Base-by-base conservation (phyloP, 768 basidiomycete genomes). In the Leucosporidium creatinivorum region DNA sequence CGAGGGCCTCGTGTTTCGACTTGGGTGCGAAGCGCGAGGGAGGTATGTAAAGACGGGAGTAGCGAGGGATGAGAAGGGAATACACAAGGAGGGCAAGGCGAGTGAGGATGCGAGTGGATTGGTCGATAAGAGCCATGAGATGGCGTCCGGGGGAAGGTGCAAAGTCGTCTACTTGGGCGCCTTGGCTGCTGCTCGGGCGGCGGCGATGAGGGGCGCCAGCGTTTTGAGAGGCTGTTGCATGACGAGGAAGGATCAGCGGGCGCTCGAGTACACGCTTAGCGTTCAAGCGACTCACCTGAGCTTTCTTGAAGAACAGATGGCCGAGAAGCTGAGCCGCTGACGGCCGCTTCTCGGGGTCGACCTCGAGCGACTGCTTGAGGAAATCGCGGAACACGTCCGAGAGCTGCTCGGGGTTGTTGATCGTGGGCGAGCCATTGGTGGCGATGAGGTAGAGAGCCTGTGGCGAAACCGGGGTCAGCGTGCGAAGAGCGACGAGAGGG, bases 371-470 rank as follows among this genome's bases (percentile, higher is more conserved):
- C 79, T 88, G 86, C 6, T 87, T 83, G 52, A 99, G 81, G 75
- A 96, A 99, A 75, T 96, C 91, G 62, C 85, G 86, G 81, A 99
- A 98, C 21, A 89, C 82, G 0, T 85, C 75, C 4, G 87, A 88
- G 44, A 89, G 79, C 61, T 83, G 80, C 75, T 87, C 87, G 13
- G 93, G 93, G 78, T 96, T 97, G 62, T 91, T 89, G 73, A 99
- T 92, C 61, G 88, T 89, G 0, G 96, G 96, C 28, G 94, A 98
- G 31, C 96, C 94, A 74, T 97, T 97, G 13, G 94, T 99, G 3
- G 94, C 94, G 74, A 99, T 99, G 58, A 99, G 85, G 79, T 98
- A 99, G 54, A 99, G 80, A 3, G 96, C 96, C 78, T 96, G 97
- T 3, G 70, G 65, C 12, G 67, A 63, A 54, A 89, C 88, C 90